Conservation (phyloP, 2,329 filamentous ascomycete species). For the Trichoderma aggressivum region DNA sequence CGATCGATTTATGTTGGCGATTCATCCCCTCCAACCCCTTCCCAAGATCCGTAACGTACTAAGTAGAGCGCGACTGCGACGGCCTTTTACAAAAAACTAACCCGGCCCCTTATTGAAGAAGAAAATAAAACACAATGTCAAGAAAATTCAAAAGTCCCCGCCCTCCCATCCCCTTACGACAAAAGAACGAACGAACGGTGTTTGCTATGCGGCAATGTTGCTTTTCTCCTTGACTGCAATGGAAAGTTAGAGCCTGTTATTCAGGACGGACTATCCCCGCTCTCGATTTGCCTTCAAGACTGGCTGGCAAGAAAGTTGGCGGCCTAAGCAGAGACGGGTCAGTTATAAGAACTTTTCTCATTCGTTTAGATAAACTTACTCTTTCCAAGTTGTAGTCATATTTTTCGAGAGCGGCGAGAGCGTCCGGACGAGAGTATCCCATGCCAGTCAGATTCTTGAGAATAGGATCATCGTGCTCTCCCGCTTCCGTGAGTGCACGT, state of each 20-base stretch:
- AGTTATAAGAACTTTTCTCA: neutral
- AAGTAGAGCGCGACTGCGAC: conserved; percentile 12
- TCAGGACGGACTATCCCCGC: neutral
- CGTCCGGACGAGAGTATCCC: conserved; percentile 75
- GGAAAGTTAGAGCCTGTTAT: neutral
- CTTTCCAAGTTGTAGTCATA: conserved; percentile 95
- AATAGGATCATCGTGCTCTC: conserved; percentile 86
- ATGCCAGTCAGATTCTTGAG: conserved; percentile 85
- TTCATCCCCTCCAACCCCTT: neutral
- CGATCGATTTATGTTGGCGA: neutral
- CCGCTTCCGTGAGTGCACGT: conserved; percentile 67
- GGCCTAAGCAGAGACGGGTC: conserved; percentile 35
- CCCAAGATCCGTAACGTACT: neutral
- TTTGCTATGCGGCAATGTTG: conserved; percentile 8
- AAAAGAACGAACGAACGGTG: conserved; percentile 15
- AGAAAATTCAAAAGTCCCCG: conserved; percentile 7
- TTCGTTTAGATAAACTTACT: conserved; percentile 62
- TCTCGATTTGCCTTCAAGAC: conserved; percentile 37
- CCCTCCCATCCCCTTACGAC: neutral
- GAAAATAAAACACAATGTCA: conserved; percentile 2
- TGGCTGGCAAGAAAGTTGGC: conserved; percentile 56
- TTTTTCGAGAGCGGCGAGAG: conserved; percentile 80
- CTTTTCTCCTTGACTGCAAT: neutral
- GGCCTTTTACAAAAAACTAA: conserved; percentile 3
- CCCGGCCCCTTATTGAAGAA: neutral